Evolutionary conservation across 495 filamentous ascomycete species (phyloP).

Genomic region (Penicillium coffeae): DNA sequence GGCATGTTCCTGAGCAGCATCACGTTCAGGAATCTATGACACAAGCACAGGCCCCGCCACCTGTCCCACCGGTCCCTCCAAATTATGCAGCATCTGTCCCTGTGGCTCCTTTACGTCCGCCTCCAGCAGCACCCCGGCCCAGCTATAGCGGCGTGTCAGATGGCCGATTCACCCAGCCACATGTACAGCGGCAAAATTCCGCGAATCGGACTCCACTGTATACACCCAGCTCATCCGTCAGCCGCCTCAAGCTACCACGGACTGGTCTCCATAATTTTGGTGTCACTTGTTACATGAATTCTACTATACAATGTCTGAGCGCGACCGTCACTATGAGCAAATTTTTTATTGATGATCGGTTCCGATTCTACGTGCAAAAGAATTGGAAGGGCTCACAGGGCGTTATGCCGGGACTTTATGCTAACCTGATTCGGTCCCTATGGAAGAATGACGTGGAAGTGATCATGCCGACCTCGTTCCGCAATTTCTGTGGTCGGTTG

Average conservation of each 20-base stretch:
- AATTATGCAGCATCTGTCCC: conserved; percentile 41
- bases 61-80: conserved; percentile 14
- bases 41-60: conserved; percentile 25
- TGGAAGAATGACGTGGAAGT: conserved; percentile 68
- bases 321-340: conserved; percentile 67
- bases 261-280: conserved; percentile 80
- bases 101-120: conserved; percentile 59
- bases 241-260: conserved; percentile 51
- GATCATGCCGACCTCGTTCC: conserved; percentile 50
- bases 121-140: conserved; percentile 76
- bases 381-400: conserved; percentile 73
- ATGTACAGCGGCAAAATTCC: conserved; percentile 42
- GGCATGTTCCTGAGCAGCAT: conserved; percentile 74
- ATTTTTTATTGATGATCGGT: conserved; percentile 60
- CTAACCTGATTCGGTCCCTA: conserved; percentile 69
- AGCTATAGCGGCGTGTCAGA: conserved; percentile 89
- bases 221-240: conserved; percentile 37
- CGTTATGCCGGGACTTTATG: conserved; percentile 70
- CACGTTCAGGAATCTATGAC: conserved; percentile 74
- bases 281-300: conserved; percentile 89
- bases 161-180: conserved; percentile 51
- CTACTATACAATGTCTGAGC: conserved; percentile 76
- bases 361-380: conserved; percentile 54
- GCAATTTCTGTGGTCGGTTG: conserved; percentile 54
- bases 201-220: conserved; percentile 46